A percentile compares a stretch with the other conserved stretches of the same genome.
Evolutionary conservation across 345 rosid species (phyloP).

Genomic region (Ceriops zippeliana): DNA sequence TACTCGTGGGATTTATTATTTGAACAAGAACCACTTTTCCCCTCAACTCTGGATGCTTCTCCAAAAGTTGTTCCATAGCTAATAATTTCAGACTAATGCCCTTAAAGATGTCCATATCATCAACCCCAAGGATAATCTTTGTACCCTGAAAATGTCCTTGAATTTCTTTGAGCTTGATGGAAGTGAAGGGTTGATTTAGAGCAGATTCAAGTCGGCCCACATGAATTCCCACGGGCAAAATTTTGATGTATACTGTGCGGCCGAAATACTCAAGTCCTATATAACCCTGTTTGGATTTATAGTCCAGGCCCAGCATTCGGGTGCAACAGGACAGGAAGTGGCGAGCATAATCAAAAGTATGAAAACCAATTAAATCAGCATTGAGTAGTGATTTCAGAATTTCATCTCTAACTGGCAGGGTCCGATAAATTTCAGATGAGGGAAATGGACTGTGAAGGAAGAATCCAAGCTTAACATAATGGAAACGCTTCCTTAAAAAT

Average conservation of each 20-base stretch:
- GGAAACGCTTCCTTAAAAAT: constrained; percentile 38
- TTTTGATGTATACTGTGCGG: constrained; percentile 40
- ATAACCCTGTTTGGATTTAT: constrained; percentile 44
- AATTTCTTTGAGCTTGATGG: constrained; percentile 31
- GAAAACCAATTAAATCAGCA: constrained; percentile 46
- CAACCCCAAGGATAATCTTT: constrained; percentile 38
- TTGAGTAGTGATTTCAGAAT: constrained; percentile 39
- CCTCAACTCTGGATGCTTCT: constrained; percentile 22
- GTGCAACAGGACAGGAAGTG: constrained; percentile 49
- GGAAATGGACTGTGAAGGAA: constrained; percentile 52
- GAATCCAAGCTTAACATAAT: constrained; percentile 41
- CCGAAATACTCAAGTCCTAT: constrained; percentile 45
- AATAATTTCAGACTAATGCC: constrained; percentile 42
- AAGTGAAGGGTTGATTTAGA: constrained; percentile 31
- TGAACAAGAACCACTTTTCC: constrained; percentile 43
- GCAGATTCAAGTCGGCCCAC: constrained; percentile 38
- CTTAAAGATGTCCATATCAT: constrained; percentile 50
- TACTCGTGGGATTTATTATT: constrained; percentile 42
- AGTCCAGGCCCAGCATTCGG: constrained; percentile 42
- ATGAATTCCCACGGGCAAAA: constrained; percentile 42
- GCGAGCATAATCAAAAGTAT: constrained; percentile 47
- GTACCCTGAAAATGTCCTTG: constrained; percentile 34
- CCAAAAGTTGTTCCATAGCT: constrained; percentile 40
- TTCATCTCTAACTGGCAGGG: constrained; percentile 43
- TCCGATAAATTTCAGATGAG: constrained; percentile 43